Conservation (phyloP, 1,284 basidiomycete species). For the Pseudozyma sp. region DNA sequence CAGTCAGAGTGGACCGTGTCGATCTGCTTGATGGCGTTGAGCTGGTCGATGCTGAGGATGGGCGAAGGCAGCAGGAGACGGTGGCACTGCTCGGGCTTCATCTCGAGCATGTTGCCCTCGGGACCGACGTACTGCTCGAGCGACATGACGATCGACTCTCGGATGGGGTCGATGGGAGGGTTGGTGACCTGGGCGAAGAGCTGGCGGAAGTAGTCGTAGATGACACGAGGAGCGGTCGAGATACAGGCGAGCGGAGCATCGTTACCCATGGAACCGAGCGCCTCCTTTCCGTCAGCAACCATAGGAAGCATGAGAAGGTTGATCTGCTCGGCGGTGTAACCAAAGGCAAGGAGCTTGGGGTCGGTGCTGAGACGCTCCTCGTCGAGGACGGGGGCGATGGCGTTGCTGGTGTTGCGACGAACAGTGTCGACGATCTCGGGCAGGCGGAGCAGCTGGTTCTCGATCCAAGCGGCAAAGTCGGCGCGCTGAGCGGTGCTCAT, state of each 20-base stretch:
- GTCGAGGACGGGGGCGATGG: conserved; percentile 60
- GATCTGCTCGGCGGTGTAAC: conserved; percentile 66
- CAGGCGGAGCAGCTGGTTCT: conserved; percentile 63
- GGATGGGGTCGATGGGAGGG: conserved; percentile 67
- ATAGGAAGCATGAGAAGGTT: conserved; percentile 66
- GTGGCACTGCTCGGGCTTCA: conserved; percentile 64
- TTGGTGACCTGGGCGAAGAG: conserved; percentile 68
- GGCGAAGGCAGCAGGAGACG: conserved; percentile 59
- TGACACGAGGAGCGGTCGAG: conserved; percentile 59
- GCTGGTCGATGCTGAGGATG: conserved; percentile 62
- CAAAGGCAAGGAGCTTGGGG: conserved; percentile 64
- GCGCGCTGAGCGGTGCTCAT: conserved; percentile 62
- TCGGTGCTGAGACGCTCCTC: conserved; percentile 58
- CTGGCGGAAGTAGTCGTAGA: conserved; percentile 68
- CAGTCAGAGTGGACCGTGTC: conserved; percentile 58
- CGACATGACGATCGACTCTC: conserved; percentile 67
- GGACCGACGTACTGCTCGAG: conserved; percentile 66
- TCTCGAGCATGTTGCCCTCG: conserved; percentile 66
- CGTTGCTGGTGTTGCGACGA: conserved; percentile 37
- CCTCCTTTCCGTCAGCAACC: conserved; percentile 63
- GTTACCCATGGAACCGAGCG: conserved; percentile 67
- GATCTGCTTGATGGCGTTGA: conserved; percentile 63
- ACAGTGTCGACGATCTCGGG: conserved; percentile 60
- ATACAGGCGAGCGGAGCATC: conserved; percentile 65
- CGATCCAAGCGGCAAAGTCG: conserved; percentile 67